These are phyloP conservation scores for Fusarium bactridioides DNA, from an alignment of 2,329 filamentous ascomycete genomes.

Conservation along the genomic window DNA sequence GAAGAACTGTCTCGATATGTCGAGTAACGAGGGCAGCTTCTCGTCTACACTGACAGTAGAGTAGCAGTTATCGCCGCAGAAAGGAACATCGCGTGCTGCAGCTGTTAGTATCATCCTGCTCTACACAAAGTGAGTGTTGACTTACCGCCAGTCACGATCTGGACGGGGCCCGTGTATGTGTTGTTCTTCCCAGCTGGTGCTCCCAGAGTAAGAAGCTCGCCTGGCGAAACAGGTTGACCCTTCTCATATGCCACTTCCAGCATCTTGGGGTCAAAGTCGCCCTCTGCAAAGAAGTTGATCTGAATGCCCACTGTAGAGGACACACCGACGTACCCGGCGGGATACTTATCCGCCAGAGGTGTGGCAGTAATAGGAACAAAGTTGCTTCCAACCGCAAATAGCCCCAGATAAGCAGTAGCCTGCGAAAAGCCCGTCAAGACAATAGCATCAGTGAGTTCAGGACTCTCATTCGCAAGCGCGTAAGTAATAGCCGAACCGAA, in stretches of 20 bases:
- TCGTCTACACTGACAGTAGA: conserved; percentile 50
- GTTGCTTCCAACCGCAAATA: conserved; percentile 56
- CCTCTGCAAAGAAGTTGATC: conserved; percentile 60
- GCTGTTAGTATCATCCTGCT: conserved; percentile 4
- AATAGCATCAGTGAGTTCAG: conserved; percentile 63
- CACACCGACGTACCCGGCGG: conserved; percentile 62
- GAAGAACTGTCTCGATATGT: conserved; percentile 52
- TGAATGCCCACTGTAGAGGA: conserved; percentile 58
- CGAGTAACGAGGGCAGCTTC: conserved; percentile 53
- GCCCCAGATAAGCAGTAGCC: conserved; percentile 53
- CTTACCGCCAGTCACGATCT: conserved; percentile 65
- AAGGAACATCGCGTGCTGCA: conserved; percentile 58
- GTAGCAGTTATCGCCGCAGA: conserved; percentile 69
- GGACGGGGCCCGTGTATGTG: conserved; percentile 61
- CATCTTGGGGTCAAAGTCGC: conserved; percentile 63
- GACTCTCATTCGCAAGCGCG: conserved; percentile 60
- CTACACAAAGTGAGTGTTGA: not conserved
- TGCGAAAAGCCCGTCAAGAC: conserved; percentile 68
- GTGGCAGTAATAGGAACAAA: conserved; percentile 53
- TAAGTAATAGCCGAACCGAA: conserved; percentile 69
- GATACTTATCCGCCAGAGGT: conserved; percentile 44
- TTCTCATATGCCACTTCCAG: conserved; percentile 54
- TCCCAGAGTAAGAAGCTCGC: conserved; percentile 66
- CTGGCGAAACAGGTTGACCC: conserved; percentile 65
- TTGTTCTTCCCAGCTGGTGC: conserved; percentile 46